These are phyloP conservation scores for Amborella trichopoda DNA, from an alignment of 164 flowering plant species.

Conservation along the genomic window DNA sequence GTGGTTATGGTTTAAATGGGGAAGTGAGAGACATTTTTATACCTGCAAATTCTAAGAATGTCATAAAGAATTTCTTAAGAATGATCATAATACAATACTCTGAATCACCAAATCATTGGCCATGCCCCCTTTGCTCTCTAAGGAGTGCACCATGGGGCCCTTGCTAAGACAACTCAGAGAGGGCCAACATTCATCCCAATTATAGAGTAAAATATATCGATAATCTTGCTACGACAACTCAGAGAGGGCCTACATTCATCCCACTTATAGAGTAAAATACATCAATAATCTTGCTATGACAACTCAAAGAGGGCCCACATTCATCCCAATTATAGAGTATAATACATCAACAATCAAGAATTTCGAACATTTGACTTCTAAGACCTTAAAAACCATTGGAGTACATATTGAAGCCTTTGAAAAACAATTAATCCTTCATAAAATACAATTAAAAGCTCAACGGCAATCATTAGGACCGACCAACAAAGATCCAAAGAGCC, in stretches of 20 bases:
- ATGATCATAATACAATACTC: conserved; percentile 1
- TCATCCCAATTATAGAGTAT: no score
- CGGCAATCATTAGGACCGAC: no score
- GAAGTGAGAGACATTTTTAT: conserved; percentile 14
- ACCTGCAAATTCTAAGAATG: conserved; percentile 13
- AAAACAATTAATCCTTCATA: no score
- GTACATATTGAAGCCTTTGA: no score
- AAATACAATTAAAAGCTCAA: no score
- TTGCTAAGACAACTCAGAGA: conserved; percentile 25
- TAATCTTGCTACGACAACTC: not conserved
- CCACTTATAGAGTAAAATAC: no score
- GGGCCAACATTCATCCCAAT: conserved; percentile 27
- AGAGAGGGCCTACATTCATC: no score
- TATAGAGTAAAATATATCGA: conserved; percentile 11
- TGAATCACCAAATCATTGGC: conserved; percentile 16
- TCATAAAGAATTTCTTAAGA: conserved; percentile 13
- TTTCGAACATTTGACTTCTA: no score
- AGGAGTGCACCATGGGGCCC: conserved; percentile 26
- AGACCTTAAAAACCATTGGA: no score
- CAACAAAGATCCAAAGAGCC: not conserved
- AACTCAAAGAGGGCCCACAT: no score
- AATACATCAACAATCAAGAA: no score
- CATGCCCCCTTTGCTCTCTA: conserved; percentile 14
- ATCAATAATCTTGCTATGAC: no score
- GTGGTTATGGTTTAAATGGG: conserved; percentile 2